These are phyloP conservation scores for Trichoderma brevicompactum DNA, from an alignment of 2,329 filamentous ascomycete species.

Conservation along the genomic window DNA sequence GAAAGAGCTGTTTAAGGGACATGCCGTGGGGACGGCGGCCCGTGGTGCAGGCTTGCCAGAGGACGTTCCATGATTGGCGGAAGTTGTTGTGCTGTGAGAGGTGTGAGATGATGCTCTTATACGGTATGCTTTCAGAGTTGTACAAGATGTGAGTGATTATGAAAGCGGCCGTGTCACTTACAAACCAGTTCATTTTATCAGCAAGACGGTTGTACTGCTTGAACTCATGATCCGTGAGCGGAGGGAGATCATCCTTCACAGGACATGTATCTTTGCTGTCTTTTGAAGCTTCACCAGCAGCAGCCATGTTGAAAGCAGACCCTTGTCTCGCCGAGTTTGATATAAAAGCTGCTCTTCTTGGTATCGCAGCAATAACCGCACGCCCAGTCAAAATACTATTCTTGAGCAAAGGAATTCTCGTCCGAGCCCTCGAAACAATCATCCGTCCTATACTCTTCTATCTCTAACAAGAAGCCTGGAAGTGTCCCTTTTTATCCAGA, in stretches of 20 bases:
- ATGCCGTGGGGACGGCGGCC: conserved; percentile 64
- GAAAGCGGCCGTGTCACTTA: conserved; percentile 43
- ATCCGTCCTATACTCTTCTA: background rate
- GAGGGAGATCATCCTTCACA: conserved; percentile 51
- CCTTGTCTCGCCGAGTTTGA: background rate
- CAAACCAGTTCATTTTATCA: conserved; percentile 75
- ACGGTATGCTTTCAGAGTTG: background rate
- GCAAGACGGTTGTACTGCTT: conserved; percentile 72
- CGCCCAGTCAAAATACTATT: background rate
- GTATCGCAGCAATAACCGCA: background rate
- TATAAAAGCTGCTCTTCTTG: background rate
- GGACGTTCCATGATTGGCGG: conserved; percentile 70
- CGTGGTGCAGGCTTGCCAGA: conserved; percentile 67
- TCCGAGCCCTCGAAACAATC: background rate
- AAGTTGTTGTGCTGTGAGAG: conserved; percentile 73
- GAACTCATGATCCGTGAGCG: conserved; percentile 70
- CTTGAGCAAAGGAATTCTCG: background rate
- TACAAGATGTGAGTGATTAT: background rate
- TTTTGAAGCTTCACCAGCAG: background rate
- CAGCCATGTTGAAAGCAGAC: conserved; percentile 3
- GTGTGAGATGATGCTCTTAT: background rate
- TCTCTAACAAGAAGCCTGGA: background rate
- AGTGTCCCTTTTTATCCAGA: background rate
- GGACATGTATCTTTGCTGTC: background rate
- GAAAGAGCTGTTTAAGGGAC: conserved; percentile 70